Base-by-base conservation (phyloP, 352 stramenopile genomes). In the Globisporangium cylindrosporum region DNA sequence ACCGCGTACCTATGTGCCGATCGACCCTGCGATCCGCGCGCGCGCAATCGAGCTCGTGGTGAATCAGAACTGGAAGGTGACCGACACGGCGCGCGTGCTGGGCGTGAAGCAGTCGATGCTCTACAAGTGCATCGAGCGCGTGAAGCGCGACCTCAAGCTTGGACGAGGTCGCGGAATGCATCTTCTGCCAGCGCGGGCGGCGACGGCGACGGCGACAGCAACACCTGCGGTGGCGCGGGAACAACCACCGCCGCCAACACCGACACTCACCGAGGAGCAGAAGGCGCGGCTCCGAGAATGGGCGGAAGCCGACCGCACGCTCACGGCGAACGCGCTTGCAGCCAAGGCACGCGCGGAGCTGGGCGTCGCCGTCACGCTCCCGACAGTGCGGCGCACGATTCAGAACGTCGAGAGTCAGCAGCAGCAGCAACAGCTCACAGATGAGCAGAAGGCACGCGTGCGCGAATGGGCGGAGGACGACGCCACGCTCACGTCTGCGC, bases 1-100 rank as follows among this genome's bases (percentile, higher is more conserved):
- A 14, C 53, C 24, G 15, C 53, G 53, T 25, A 27, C 29, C 24
- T 58, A 58, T 27, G 53, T 58, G 25, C 53, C 32, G 22, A 58
- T 58, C 53, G 53, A 58, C 24, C 53, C 53, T 12, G 53, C 53
- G 25, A 58, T 58, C 53, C 53, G 53, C 53, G 32, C 29, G 24
- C 53, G 53, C 53, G 53, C 53, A 12, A 58, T 58, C 24, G 53
- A 58, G 53, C 53, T 58, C 25, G 53, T 58, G 53, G 53, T 58
- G 53, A 58, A 58, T 25, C 53, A 58, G 53, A 58, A 58, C 53
- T 58, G 53, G 53, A 58, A 58, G 53, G 53, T 58, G 0, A 58
- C 53, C 5, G 53, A 58, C 14, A 27, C 53, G 53, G 53, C 53
- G 24, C 53, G 53, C 53, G 53, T 58, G 14, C 24, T 58, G 10